Evolutionary conservation across 371 early-diverging fungal species (phyloP).

Genomic region (Sporodiniella umbellata): DNA sequence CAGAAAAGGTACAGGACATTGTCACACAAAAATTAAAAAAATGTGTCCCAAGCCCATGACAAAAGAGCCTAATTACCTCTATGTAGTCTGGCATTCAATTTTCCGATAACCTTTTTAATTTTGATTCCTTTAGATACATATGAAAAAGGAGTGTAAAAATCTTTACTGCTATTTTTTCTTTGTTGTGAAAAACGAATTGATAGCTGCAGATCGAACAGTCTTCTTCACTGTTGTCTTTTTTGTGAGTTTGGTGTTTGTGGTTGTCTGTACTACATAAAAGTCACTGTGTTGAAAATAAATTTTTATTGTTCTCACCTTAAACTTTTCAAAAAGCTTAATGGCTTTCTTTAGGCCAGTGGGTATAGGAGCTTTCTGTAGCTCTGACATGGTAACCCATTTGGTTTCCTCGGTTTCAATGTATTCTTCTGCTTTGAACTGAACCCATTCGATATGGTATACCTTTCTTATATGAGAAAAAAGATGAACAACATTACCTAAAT

Average conservation of each 20-base stretch:
- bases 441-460: slow-evolving; percentile 57
- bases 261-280: slow-evolving; percentile 1
- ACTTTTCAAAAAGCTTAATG: slow-evolving; percentile 50
- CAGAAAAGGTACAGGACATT: too few relatives aligned
- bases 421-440: slow-evolving; percentile 23
- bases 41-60: too few relatives aligned
- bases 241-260: slow-evolving; percentile 1
- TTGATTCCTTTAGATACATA: too few relatives aligned
- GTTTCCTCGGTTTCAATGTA: slow-evolving; percentile 6
- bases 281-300: background rate
- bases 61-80: too few relatives aligned
- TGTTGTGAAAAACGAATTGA: slow-evolving; percentile 9
- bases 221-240: slow-evolving; percentile 7
- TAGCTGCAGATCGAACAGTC: slow-evolving; percentile 9
- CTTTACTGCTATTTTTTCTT: too few relatives aligned
- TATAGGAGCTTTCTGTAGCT: slow-evolving; percentile 55
- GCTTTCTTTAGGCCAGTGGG: slow-evolving; percentile 71
- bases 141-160: too few relatives aligned
- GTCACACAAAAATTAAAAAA: too few relatives aligned
- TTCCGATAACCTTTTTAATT: too few relatives aligned
- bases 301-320: slow-evolving; percentile 9
- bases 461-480: slow-evolving; percentile 73
- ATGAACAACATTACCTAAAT: slow-evolving; percentile 62
- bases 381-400: slow-evolving; percentile 53
- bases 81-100: too few relatives aligned